A percentile compares a stretch with the other conserved stretches of the same genome.
Evolutionary conservation across 768 basidiomycete species (phyloP).

Genomic region (Piloderma croceum): DNA sequence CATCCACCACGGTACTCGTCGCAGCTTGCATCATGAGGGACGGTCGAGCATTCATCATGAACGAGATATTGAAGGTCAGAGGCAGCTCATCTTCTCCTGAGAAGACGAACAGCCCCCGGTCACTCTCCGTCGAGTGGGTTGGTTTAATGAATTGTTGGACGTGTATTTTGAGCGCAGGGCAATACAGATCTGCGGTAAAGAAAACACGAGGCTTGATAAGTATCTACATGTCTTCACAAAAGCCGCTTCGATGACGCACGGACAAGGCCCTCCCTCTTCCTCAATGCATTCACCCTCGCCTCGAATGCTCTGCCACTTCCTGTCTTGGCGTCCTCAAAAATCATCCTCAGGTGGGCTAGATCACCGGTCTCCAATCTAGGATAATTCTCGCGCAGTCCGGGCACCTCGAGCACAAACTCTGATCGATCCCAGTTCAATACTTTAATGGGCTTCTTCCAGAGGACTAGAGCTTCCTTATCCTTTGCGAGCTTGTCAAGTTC

Average conservation of each 20-base stretch:
- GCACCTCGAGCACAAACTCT: conserved; percentile 34
- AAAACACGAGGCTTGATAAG: not conserved
- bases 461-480: conserved; percentile 39
- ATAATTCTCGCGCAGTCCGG: conserved; percentile 31
- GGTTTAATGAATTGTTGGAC: conserved; percentile 31
- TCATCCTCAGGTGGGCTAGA: conserved; percentile 40
- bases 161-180: conserved; percentile 35
- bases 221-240: not conserved
- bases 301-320: conserved; percentile 40
- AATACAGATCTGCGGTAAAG: conserved; percentile 31
- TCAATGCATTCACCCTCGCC: conserved; percentile 36
- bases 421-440: conserved; percentile 32
- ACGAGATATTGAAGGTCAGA: conserved; percentile 42
- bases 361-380: conserved; percentile 42
- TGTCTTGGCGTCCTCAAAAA: conserved; percentile 24
- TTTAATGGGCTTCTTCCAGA: conserved; percentile 37
- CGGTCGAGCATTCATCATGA: conserved; percentile 40
- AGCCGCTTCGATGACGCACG: conserved; percentile 29
- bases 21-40: conserved; percentile 41
- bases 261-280: conserved; percentile 42
- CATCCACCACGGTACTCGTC: conserved; percentile 21
- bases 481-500: conserved; percentile 38
- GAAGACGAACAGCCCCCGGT: too few relatives aligned
- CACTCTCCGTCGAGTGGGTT: conserved; percentile 1
- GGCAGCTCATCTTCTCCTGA: conserved; percentile 34